Evolutionary conservation across 1,139 yeast genomes (phyloP).

Genomic region (Suhomyces wounanorum): DNA sequence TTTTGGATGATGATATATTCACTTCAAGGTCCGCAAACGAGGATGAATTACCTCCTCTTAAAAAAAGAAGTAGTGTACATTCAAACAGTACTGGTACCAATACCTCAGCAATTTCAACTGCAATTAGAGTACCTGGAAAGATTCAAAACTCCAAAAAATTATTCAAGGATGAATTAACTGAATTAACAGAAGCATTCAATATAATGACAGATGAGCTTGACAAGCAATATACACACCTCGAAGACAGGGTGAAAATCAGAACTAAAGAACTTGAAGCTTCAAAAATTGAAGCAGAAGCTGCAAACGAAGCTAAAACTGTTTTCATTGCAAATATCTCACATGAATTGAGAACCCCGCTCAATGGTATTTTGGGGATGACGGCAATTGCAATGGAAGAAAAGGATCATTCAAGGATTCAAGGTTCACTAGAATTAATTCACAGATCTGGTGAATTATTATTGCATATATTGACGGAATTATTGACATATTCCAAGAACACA

Average conservation of each 20-base stretch:
- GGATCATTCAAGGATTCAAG: conserved; percentile 65
- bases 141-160: conserved; percentile 59
- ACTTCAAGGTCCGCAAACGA: background rate
- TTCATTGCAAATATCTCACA: conserved; percentile 96
- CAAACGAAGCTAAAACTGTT: conserved; percentile 92
- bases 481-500: conserved; percentile 90
- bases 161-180: conserved; percentile 84
- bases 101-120: conserved; percentile 37
- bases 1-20: background rate
- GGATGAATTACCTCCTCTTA: background rate
- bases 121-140: conserved; percentile 48
- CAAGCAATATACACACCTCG: conserved; percentile 78
- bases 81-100: conserved; percentile 32
- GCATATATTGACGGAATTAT: conserved; percentile 83
- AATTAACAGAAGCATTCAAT: conserved; percentile 84
- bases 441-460: conserved; percentile 84
- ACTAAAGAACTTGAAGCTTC: conserved; percentile 89
- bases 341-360: conserved; percentile 90
- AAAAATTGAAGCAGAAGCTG: conserved; percentile 86
- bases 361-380: conserved; percentile 96
- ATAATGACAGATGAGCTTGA: conserved; percentile 88
- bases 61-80: conserved; percentile 28
- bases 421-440: conserved; percentile 70
- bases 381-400: conserved; percentile 88
- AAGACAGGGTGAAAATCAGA: conserved; percentile 85